Base-by-base conservation (phyloP, 2,329 filamentous ascomycete species). In the Fonsecaea multimorphosa region DNA sequence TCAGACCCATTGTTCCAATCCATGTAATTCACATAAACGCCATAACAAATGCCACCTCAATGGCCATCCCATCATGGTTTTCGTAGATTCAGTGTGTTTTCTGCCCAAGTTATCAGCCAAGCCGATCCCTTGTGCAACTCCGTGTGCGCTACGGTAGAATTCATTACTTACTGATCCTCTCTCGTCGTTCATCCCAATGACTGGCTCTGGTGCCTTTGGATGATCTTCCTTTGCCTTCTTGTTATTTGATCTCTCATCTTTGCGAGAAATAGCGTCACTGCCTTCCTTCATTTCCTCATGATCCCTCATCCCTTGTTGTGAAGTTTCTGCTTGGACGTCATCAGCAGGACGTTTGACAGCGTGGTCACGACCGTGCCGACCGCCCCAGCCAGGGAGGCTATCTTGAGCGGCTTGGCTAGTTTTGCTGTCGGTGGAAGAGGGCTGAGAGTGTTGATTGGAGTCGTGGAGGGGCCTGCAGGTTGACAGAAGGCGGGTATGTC, bases 181-280 rank as follows among this genome's bases (percentile, higher is more conserved):
- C 71, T 84, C 83, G 72, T 84, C 82, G 69, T 83, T 81, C 80
- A 84, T 84, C n/a, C 83, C 83, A 72, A 84, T 79, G 12, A 85
- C 75, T 12, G 81, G 82, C 69, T 78, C 78, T 1, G 83, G 83
- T n/a, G 82, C 82, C 66, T 83, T 77, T 1, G 82, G 83, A 74
- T 81, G 76, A 58, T 83, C 81, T 68, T 80, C 66, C 73, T 84
- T 81, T 2, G 79, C 78, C 72, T 79, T 78, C 70, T 77, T 72
- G 51, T 76, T 76, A 51, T 74, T 73, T 22, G 76, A 72, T 8
- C 69, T 69, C 24, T 77, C 75, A 58, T 80, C 78, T 69, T 82
- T 77, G 11, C 76, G 78, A 32, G 75, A 79, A 53, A 78, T 73
- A 27, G 77, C 79, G 62, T 76, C 76, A 16, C 76, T 76, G n/a